Percentiles rank a stretch among this genome's conserved stretches.
Conservation (phyloP, 331 rosid species). For the Erythrophleum ivorense region DNA sequence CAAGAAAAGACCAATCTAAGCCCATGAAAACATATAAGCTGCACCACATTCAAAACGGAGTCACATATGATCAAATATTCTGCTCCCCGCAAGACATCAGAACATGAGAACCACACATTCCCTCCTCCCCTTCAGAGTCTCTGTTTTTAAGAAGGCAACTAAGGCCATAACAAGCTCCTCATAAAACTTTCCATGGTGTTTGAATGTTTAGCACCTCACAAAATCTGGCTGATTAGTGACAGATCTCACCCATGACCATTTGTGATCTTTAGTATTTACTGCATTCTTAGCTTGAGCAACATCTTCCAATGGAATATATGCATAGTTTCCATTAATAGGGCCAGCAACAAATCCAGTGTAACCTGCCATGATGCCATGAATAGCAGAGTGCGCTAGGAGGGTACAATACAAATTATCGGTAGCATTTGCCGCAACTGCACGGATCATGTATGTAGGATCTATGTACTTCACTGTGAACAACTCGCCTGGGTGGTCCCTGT, state of each 20-base stretch:
- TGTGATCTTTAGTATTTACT: slow-evolving; percentile 68
- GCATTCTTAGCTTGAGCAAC: slow-evolving; percentile 68
- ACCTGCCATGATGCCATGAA: slow-evolving; percentile 92
- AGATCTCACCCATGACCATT: slow-evolving; percentile 96
- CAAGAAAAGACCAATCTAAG: not conserved
- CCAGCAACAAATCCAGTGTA: slow-evolving; percentile 84
- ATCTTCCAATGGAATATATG: slow-evolving; percentile 83
- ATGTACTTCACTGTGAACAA: slow-evolving; percentile 76
- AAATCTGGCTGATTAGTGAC: slow-evolving; percentile 91
- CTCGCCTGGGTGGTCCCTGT: slow-evolving; percentile 67
- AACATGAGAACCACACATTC: slow-evolving; percentile 12
- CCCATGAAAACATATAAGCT: not conserved
- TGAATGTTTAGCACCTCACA: slow-evolving; percentile 33
- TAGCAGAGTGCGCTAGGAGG: slow-evolving; percentile 80
- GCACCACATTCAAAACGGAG: slow-evolving; percentile 3
- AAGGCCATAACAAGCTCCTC: not conserved
- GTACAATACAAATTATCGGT: slow-evolving; percentile 82
- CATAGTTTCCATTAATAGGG: slow-evolving; percentile 74
- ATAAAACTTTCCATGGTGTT: not conserved
- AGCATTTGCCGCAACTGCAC: slow-evolving; percentile 88
- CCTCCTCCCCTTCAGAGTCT: not conserved
- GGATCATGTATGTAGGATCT: slow-evolving; percentile 92
- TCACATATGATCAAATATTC: not conserved
- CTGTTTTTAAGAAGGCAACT: not conserved
- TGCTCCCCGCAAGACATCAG: not conserved